Conservation (phyloP, 1,139 yeast genomes). For the Candida tetrigidarum region DNA sequence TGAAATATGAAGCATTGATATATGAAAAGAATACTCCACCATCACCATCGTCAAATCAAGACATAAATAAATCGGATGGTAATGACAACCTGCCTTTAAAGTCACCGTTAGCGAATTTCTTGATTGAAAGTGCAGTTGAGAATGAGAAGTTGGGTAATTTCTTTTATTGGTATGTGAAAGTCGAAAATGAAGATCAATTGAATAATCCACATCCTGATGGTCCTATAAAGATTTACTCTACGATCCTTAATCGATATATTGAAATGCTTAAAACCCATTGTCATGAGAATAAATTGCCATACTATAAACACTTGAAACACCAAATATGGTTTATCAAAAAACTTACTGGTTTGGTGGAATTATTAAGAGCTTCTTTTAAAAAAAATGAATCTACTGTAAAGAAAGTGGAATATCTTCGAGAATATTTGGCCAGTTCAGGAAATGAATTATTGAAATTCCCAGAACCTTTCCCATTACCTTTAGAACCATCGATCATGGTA, state of each 20-base stretch:
- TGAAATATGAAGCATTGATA: slow-evolving; percentile 65
- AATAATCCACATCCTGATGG: slow-evolving; percentile 19
- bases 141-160: slow-evolving; percentile 76
- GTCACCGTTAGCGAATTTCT: slow-evolving; percentile 78
- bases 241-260: slow-evolving; percentile 44
- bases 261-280: slow-evolving; percentile 40
- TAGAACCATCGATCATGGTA: slow-evolving; percentile 69
- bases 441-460: slow-evolving; percentile 45
- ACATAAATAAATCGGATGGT: slow-evolving; percentile 3
- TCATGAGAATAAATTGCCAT: slow-evolving; percentile 32
- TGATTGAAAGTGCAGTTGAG: slow-evolving; percentile 71
- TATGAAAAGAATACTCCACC: slow-evolving; percentile 20
- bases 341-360: slow-evolving; percentile 44
- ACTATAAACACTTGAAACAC: slow-evolving; percentile 43
- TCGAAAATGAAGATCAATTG: slow-evolving; percentile 77
- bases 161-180: slow-evolving; percentile 90
- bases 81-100: slow-evolving; percentile 21
- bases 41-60: too few relatives aligned
- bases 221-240: slow-evolving; percentile 32
- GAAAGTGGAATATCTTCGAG: slow-evolving; percentile 46
- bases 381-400: slow-evolving; percentile 50
- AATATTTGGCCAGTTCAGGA: slow-evolving; percentile 43
- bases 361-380: slow-evolving; percentile 42
- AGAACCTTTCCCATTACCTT: slow-evolving; percentile 67
- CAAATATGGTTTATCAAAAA: slow-evolving; percentile 53